Base-by-base conservation (phyloP, 352 stramenopile genomes). In the Phytophthora sp. region DNA sequence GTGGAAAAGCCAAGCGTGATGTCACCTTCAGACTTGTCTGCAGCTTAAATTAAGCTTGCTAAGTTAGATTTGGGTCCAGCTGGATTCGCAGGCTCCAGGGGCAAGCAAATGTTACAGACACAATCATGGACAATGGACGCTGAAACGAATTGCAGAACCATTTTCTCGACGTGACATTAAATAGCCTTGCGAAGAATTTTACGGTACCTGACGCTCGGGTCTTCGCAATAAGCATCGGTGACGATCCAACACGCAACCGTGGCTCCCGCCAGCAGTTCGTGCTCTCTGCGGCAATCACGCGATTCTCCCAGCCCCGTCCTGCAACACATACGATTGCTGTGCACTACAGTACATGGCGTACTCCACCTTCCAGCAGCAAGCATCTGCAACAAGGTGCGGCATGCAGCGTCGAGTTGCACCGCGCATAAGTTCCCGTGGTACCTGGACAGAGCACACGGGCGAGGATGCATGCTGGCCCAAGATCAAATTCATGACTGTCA, bases 1-100 rank as follows among this genome's bases (percentile, higher is more conserved):
- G 49, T 68, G 44, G 49, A 68, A 42, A 27, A 71, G 66, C 35
- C 61, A 56, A 26, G 29, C 45, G 50, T 74, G 60, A 70, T 74
- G 60, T 71, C 66, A 73, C 18, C 38, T 66, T 63, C 39, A 69
- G 16, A 23, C n/a, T n/a, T n/a, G n/a, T n/a, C n/a, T n/a, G n/a
- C n/a, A n/a, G n/a, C n/a, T n/a, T n/a, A n/a, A n/a, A n/a, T n/a
- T n/a, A n/a, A n/a, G n/a, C n/a, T n/a, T n/a, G n/a, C n/a, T n/a
- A n/a, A n/a, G n/a, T n/a, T n/a, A n/a, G n/a, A n/a, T n/a, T n/a
- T n/a, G 58, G 45, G 59, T 35, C 42, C 15, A 47, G 33, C 26
- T 33, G 21, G 35, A 57, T 57, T 57, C 26, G 16, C 26, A 16
- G 26, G 16, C 27, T 27, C 8, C 46, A 1, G 11, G 26, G n/a